Evolutionary conservation across 2,329 filamentous ascomycete species (phyloP), one percentile per base, ranked within the genome.

Genomic region (Pseudocercospora pini-densiflorae): DNA sequence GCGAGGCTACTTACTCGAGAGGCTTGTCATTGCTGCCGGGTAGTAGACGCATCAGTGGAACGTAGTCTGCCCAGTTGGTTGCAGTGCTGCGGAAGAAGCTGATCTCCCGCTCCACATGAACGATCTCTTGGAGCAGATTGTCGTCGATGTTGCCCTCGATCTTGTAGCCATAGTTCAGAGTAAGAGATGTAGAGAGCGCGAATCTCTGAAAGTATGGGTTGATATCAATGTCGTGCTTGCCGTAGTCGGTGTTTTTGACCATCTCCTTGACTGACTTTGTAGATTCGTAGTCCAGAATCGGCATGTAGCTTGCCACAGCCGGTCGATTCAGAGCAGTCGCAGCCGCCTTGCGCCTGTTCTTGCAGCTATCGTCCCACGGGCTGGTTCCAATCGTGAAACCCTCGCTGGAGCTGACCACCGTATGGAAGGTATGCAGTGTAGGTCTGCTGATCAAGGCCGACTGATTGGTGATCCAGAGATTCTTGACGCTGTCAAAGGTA

Each of bases 341-440:
- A 1, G 91, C 92, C 0, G 90, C 91, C 81, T 93, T 94, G 68
- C 92, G 87, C 9, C 91, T 86, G 24, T 85, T 83, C 78, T 94
- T 94, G 80, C 90, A 92, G 1, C 89, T 92, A 59, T 93, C 91
- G 68, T 94, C 91, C 90, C 92, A 95, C 0, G 92, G 92, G 0
- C 91, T 93, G 0, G 92, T 93, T 1, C 92, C 92, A 67, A 95
- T 93, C 0, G 92, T 94, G 78, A 93, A 91, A 5, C 91, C 91
- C 71, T 93, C 90, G 0, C 90, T 92, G 36, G 85, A 88, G 1
- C 91, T 93, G 2, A 93, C 89, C 3, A 94, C 89, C 5, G 86
- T 91, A 78, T 94, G 92, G 78, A 94, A 94, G 0, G 92, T 94
- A 78, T 94, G 91, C 57, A 93, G 87, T 24, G 85, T 92, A 0